Base-by-base conservation (phyloP, 257 asterid genomes). In the Solanum sejunctum region DNA sequence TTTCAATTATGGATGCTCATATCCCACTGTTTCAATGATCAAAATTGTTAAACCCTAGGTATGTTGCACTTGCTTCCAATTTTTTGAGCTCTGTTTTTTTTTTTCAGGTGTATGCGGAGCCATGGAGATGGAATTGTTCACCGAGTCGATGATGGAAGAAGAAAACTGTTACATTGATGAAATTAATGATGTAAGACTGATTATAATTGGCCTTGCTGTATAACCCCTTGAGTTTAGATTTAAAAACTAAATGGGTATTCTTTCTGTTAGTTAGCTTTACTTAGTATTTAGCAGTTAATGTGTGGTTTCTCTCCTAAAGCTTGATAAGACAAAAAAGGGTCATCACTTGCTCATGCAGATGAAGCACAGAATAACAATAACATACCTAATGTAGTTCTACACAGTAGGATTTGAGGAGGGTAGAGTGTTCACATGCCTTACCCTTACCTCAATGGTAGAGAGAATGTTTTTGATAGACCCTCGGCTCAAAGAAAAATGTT, bases 71-170 rank as follows among this genome's bases (percentile, higher is more conserved):
- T 57, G 64, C 8, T 57, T 51, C 23, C 43, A 51, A 21, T 8
- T 64, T 71, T 69, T 84, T 81, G 70, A 45, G n/a, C 56, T 45
- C 36, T n/a, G n/a, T 3, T 47, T 73, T 41, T 73, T 73, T 69
- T 32, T 83, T 4, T 84, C 43, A 88, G 94, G 92, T 86, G 84
- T 86, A 41, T 86, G 87, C 66, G 88, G 83, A 80, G 91, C 86
- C 49, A 77, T 96, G 98, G 99, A 94, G 54, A 91, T 93, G 89
- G 99, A 93, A 64, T 92, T 93, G 85, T 86, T 90, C 64, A 86
- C 94, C 45, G 98, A 89, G 54, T 97, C 86, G 54, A 69, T 87
- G 58, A 88, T 93, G 51, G 98, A 90, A 63, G 96, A 92, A 75
- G 99, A 93, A 43, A 88, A 85, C 88, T 93, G 81, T 85, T 88